phyloP scores from a whole-genome alignment of 306 rosid genomes.

The Bauhinia variegata region DNA sequence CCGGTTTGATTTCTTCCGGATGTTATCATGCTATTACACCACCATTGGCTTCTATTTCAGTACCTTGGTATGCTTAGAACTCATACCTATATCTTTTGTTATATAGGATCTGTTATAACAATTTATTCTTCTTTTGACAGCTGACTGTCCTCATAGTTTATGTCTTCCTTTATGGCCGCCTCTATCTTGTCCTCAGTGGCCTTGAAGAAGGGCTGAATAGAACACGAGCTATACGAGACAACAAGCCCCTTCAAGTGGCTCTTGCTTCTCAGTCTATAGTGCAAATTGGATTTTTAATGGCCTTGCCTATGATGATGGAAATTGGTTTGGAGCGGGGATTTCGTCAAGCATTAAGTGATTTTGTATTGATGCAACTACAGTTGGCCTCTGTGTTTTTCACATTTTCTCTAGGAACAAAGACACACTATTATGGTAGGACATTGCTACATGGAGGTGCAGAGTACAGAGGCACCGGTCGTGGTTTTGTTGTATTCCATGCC shows the following conservation, averaged over 20 bases:
- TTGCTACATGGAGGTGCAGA: constrained; percentile 98
- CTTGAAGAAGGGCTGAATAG: constrained; percentile 68
- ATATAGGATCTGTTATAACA: constrained; percentile 12
- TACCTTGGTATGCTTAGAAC: constrained; percentile 69
- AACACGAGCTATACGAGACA: constrained; percentile 59
- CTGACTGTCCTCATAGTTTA: constrained; percentile 88
- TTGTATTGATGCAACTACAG: constrained; percentile 89
- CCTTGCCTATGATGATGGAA: constrained; percentile 97
- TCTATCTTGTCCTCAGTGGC: constrained; percentile 91
- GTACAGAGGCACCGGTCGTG: constrained; percentile 94
- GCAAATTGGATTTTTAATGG: constrained; percentile 90
- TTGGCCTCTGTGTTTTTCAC: constrained; percentile 91
- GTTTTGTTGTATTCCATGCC: constrained; percentile 95
- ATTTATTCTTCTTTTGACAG: constrained; percentile 58
- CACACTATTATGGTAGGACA: constrained; percentile 94
- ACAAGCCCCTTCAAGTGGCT: constrained; percentile 87
- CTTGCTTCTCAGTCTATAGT: constrained; percentile 94
- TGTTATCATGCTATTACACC: constrained; percentile 85
- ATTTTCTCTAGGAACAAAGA: constrained; percentile 93
- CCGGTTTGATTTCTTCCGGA: constrained; percentile 92
- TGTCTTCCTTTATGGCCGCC: constrained; percentile 87
- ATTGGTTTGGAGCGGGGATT: constrained; percentile 94
- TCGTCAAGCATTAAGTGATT: constrained; percentile 80
- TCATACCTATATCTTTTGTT: constrained; percentile 7
- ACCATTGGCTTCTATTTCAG: constrained; percentile 95